Conservation (phyloP, 495 filamentous ascomycete genomes). For the Coniosporium apollinis region DNA sequence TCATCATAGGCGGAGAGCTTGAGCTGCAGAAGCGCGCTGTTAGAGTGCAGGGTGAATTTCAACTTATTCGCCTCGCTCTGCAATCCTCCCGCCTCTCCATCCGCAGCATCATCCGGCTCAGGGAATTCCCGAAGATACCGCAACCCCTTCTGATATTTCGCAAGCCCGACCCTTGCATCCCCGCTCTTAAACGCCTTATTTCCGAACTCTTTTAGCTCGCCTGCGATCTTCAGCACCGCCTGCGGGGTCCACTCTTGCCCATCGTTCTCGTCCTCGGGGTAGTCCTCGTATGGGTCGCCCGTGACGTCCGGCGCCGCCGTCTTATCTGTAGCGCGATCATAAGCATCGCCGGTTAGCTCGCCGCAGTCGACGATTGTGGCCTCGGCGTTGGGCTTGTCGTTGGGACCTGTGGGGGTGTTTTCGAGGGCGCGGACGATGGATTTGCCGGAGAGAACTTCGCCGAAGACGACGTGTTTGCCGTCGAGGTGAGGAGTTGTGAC, state of each 20-base stretch:
- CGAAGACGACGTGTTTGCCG: slow-evolving; percentile 96
- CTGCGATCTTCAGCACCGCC: slow-evolving; percentile 59
- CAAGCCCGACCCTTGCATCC: slow-evolving; percentile 52
- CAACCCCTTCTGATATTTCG: slow-evolving; percentile 96
- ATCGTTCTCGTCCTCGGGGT: slow-evolving; percentile 59
- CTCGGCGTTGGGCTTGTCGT: slow-evolving; percentile 63
- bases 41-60: slow-evolving; percentile 60
- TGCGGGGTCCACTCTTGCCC: slow-evolving; percentile 37
- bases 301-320: slow-evolving; percentile 56
- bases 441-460: slow-evolving; percentile 85
- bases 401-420: slow-evolving; percentile 54
- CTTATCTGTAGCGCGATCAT: slow-evolving; percentile 38
- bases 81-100: slow-evolving; percentile 47
- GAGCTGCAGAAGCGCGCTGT: slow-evolving; percentile 61
- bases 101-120: slow-evolving; percentile 45
- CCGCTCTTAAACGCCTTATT: slow-evolving; percentile 79
- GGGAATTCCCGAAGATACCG: slow-evolving; percentile 88
- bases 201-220: slow-evolving; percentile 80
- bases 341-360: slow-evolving; percentile 55
- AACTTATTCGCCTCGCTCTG: slow-evolving; percentile 52
- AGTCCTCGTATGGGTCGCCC: slow-evolving; percentile 91
- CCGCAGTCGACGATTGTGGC: slow-evolving; percentile 74
- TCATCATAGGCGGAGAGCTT: slow-evolving; percentile 60
- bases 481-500: slow-evolving; percentile 87
- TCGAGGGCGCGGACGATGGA: slow-evolving; percentile 82